These are phyloP conservation scores for Metschnikowia orientalis DNA, from an alignment of 805 yeast species.

Conservation along the genomic window DNA sequence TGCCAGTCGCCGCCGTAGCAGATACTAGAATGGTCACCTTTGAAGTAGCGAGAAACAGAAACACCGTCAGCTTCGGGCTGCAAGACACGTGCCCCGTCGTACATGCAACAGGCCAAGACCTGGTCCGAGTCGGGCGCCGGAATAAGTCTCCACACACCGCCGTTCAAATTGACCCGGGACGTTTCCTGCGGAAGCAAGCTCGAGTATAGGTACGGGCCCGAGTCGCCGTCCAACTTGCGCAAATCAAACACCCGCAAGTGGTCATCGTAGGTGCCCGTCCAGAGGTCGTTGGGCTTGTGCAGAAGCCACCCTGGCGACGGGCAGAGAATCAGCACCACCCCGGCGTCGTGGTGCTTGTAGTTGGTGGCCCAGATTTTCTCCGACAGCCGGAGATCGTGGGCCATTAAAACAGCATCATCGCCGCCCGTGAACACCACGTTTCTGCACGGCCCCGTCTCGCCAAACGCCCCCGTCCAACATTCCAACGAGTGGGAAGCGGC, in stretches of 20 bases:
- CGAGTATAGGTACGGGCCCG: conserved; percentile 31
- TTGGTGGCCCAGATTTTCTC: conserved; percentile 35
- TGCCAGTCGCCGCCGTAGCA: conserved; percentile 95
- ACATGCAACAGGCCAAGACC: conserved; percentile 87
- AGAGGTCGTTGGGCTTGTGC: conserved; percentile 44
- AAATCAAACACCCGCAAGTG: conserved; percentile 64
- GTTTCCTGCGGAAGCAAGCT: conserved; percentile 51
- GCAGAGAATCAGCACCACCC: conserved; percentile 76
- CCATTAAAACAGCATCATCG: conserved; percentile 74
- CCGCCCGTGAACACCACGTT: conserved; percentile 81
- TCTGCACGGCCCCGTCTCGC: conserved; percentile 46
- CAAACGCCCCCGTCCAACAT: conserved; percentile 85
- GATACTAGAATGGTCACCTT: conserved; percentile 81
- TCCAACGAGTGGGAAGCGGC: conserved; percentile 60
- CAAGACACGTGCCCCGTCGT: conserved; percentile 82
- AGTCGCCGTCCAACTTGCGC: conserved; percentile 42
- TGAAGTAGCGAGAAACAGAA: conserved; percentile 41
- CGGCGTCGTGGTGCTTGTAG: conserved; percentile 76
- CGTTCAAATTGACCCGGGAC: conserved; percentile 57
- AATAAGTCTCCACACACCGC: conserved; percentile 92
- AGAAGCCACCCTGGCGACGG: conserved; percentile 40
- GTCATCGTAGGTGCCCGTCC: conserved; percentile 95
- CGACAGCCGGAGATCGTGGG: conserved; percentile 59
- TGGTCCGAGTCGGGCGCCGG: conserved; percentile 51
- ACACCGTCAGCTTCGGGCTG: conserved; percentile 20